A percentile compares a stretch with the other conserved stretches of the same genome.
Conservation (phyloP, 768 basidiomycete species). For the Rhizopogon rudus region DNA sequence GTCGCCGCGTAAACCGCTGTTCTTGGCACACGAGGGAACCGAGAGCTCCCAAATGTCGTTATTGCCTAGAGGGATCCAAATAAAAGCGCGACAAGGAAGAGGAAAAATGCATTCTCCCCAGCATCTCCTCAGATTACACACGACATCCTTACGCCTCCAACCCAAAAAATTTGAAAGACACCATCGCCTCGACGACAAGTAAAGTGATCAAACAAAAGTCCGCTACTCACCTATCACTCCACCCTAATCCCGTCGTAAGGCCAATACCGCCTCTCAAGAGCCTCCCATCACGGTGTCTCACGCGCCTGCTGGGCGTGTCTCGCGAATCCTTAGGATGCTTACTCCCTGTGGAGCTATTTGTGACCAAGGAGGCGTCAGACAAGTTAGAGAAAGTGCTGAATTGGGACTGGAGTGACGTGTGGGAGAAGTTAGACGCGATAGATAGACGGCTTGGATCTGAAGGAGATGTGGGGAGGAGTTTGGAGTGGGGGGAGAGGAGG, state of each 20-base stretch:
- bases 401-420: conserved; percentile 21
- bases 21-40: background rate
- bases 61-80: background rate
- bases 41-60: background rate
- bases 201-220: background rate
- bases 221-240: conserved; percentile 61
- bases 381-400: conserved; percentile 18
- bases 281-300: conserved; percentile 58
- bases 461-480: conserved; percentile 39
- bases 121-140: too few species aligned
- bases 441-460: conserved; percentile 18
- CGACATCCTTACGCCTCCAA: background rate
- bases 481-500: conserved; percentile 61
- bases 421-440: conserved; percentile 18
- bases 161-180: background rate
- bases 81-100: background rate
- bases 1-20: background rate
- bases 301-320: conserved; percentile 51
- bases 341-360: conserved; percentile 18
- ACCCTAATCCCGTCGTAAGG: conserved; percentile 66
- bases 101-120: background rate
- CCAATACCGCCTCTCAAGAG: conserved; percentile 59
- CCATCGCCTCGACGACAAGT: background rate
- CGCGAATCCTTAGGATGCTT: conserved; percentile 44
- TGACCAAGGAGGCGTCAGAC: conserved; percentile 7